Base-by-base conservation (phyloP, 2,329 filamentous ascomycete genomes). In the Arthrobotrys sinensis region DNA sequence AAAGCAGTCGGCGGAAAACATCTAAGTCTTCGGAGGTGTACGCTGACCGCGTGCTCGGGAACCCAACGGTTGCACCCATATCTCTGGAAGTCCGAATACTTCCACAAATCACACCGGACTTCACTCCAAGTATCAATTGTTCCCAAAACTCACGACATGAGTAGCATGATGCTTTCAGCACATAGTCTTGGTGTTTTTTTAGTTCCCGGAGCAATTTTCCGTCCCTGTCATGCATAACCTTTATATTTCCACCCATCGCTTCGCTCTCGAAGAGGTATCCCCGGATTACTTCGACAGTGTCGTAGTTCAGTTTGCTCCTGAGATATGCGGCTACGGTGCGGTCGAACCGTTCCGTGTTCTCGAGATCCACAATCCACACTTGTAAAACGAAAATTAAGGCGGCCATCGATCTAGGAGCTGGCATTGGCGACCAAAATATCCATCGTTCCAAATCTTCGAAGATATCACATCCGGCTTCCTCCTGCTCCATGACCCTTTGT, bases 331-430 rank as follows among this genome's bases (percentile, higher is more conserved):
- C 64, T 3, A 69, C 28, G 0, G 32, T 50, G 2, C 36, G 24
- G 16, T 60, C 55, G 28, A 69, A 69, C 5, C 28, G 24, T 24
- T 38, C 45, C 16, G 63, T 28, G 5, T 57, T 38, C 24, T 76
- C 65, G 3, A 76, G 28, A 53, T 76, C 71, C 8, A 46, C 32
- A 34, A 76, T 65, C 71, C 71, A 76, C 24, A 36, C n/a, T 6
- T 75, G 63, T 32, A 75, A 14, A 21, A 75, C 28, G 1, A 75
- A 19, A 32, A 75, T 66, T 8, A 40, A 24, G 28, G 53, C 48
- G 7, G 50, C 40, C 63, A 68, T 62, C 1, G 19, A 40, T 11
- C n/a, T 14, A 14, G 63, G 53, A 10, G 2, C 0, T 2, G 70
- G 62, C 12, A 67, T 43, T 19, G 21, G 16, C 16, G 28, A 16